A percentile compares a stretch with the other conserved stretches of the same genome.
phyloP scores from a whole-genome alignment of 345 rosid species.

The Eucalyptus cloeziana region DNA sequence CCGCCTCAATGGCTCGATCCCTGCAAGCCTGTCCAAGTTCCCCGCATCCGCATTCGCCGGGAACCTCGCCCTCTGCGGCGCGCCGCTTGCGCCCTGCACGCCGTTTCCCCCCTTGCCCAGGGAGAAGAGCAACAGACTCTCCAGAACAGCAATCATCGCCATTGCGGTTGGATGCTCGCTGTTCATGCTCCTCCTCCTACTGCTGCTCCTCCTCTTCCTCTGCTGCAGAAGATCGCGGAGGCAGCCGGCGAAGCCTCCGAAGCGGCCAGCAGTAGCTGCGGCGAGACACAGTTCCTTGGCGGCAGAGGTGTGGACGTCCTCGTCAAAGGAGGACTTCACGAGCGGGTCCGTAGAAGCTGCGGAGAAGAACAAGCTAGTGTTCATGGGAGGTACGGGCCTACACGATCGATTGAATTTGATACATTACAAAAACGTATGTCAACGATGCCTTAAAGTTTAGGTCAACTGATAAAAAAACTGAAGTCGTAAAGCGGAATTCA shows the following conservation, averaged over 20 bases:
- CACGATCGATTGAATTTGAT: not conserved
- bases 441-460: not conserved
- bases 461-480: not conserved
- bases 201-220: slow-evolving; percentile 9
- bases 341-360: slow-evolving; percentile 52
- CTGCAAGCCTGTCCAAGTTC: not conserved
- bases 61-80: slow-evolving; percentile 3
- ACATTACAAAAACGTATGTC: not conserved
- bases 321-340: slow-evolving; percentile 73
- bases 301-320: slow-evolving; percentile 47
- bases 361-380: slow-evolving; percentile 86
- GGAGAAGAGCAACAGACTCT: slow-evolving; percentile 8
- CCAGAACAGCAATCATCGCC: slow-evolving; percentile 12
- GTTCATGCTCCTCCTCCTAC: slow-evolving; percentile 1
- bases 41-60: slow-evolving; percentile 4
- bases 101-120: not conserved
- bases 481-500: not conserved
- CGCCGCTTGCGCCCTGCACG: not conserved
- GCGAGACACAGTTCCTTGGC: slow-evolving; percentile 1
- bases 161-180: slow-evolving; percentile 13
- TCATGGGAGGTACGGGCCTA: slow-evolving; percentile 37
- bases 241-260: slow-evolving; percentile 9
- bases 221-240: not conserved
- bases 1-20: slow-evolving; percentile 14
- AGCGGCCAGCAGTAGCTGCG: slow-evolving; percentile 1